Base-by-base conservation (phyloP, 257 asterid genomes). In the Solanum arcanum region DNA sequence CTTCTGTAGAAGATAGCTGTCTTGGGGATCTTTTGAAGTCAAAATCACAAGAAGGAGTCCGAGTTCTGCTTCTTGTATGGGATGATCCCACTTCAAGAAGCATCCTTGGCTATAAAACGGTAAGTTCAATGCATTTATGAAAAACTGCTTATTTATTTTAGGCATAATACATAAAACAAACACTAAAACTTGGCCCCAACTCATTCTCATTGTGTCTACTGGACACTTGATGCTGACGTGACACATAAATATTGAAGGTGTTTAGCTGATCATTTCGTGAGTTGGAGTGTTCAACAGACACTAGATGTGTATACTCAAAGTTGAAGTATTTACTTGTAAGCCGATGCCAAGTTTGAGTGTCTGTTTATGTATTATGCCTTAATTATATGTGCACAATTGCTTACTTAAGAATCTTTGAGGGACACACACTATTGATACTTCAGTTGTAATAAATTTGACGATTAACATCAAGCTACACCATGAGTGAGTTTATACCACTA, bases 11-110 rank as follows among this genome's bases (percentile, higher is more conserved):
- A 84, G 89, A 86, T 35, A 91, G 91, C 91, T 91, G 95, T 31
- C 93, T 97, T 88, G 99, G 99, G 77, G 99, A 95, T 68, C 97
- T 97, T 89, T 87, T 97, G 87, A 97, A 93, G 92, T 89, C 96
- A 35, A 97, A 97, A 89, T 96, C 99, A 83, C 98, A 93, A 90
- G 99, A 97, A 94, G 99, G 99, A 87, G 99, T 97, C 86, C 92
- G 99, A 90, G 99, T 96, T 75, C 89, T 97, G 89, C 99, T 97
- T 88, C 98, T 97, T 52, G 87, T 96, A 37, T 97, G 99, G 99
- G 99, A 96, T 87, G 99, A 97, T 77, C 99, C 99, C 35, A 96
- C 98, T 0, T 97, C 99, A 69, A 97, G 98, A 92, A 97, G 93
- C 90, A 96, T 97, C 89, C 87, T 96, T 72, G 98, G 99, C 47